Evolutionary conservation across 257 asterid genomes (phyloP), one percentile per base, ranked within the genome.

Genomic region (Anisodus tanguticus): DNA sequence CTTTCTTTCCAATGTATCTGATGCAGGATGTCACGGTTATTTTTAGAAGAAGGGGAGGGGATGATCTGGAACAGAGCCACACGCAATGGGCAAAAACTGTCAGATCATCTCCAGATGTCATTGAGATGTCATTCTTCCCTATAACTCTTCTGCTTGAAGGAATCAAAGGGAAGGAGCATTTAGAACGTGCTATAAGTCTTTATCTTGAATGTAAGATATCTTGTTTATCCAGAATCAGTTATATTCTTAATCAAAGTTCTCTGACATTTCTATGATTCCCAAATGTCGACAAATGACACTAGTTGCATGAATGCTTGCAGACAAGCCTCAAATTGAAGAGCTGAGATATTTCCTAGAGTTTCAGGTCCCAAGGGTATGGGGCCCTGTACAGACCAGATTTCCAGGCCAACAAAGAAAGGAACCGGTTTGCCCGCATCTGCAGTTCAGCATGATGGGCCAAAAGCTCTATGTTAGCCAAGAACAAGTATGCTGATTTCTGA

Each of bases 361-460:
- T 82, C 85, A 63, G 79, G 79, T 67, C 80, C 85, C 67, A 62
- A 45, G 85, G 62, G 26, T 67, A 66, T 63, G 64, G 63, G 85
- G 80, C 63, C 85, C 85, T 13, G 31, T 82, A 64, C 80, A 66
- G 64, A 9, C 17, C 5, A 47, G 66, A 86, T 89, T 93, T 87
- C 92, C 92, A 4, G 97, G 97, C 78, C 95, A 90, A 84, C 90
- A 90, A 64, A 85, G 98, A 90, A 94, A 93, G 85, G 98, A 93
- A 88, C 97, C 97, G 53, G 97, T 94, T 87, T 93, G 97, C 87
- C 97, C 94, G 4, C 91, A 96, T 7, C 86, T 94, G 87, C 97
- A 92, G 87, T 93, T 94, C 88, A 94, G 97, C 89, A 91, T 94
- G 97, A 94, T 94, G 98, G 98, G 97, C 4, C 97, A 92, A 83